phyloP scores from a whole-genome alignment of 495 filamentous ascomycete species.

The Penicillium soppii region DNA sequence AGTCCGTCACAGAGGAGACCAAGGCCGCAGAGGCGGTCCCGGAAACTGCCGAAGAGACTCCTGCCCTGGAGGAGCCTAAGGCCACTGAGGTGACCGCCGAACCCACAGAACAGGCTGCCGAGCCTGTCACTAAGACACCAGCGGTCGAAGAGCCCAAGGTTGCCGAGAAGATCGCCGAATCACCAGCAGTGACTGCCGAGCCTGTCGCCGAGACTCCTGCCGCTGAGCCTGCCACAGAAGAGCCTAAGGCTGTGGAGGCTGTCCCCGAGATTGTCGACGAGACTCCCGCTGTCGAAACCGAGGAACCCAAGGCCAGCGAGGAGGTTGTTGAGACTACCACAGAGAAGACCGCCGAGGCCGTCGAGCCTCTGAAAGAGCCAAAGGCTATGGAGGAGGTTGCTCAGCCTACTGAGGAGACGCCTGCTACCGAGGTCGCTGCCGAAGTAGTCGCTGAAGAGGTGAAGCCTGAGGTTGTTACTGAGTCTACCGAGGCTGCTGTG shows the following conservation, averaged over 20 bases:
- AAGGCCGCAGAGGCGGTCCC: conserved; percentile 4
- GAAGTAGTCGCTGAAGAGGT: conserved; percentile 3
- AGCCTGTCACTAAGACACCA: conserved; percentile 1
- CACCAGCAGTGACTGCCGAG: too few species aligned
- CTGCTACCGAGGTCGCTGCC: neutral
- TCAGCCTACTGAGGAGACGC: conserved; percentile 10
- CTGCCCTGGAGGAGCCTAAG: conserved; percentile 11
- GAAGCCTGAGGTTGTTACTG: neutral
- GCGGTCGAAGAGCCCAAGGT: neutral
- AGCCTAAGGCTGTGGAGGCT: conserved; percentile 5
- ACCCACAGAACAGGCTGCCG: too few species aligned
- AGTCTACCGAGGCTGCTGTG: conserved; percentile 6
- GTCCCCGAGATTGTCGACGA: conserved; percentile 3
- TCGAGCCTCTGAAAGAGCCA: conserved; percentile 7
- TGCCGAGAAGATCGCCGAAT: too few species aligned
- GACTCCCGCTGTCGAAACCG: conserved; percentile 8
- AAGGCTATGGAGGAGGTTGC: conserved; percentile 14
- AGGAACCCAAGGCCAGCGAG: conserved; percentile 15
- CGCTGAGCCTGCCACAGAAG: conserved; percentile 12
- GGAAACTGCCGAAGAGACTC: neutral
- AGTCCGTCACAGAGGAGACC: neutral
- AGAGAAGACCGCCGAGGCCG: conserved; percentile 4
- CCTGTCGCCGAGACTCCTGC: neutral
- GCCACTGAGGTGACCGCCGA: too few species aligned
- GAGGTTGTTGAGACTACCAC: conserved; percentile 1